Percentiles rank a stretch among this genome's conserved stretches.
phyloP scores from a whole-genome alignment of 2,329 filamentous ascomycete species.

The Cordyceps cicadae region DNA sequence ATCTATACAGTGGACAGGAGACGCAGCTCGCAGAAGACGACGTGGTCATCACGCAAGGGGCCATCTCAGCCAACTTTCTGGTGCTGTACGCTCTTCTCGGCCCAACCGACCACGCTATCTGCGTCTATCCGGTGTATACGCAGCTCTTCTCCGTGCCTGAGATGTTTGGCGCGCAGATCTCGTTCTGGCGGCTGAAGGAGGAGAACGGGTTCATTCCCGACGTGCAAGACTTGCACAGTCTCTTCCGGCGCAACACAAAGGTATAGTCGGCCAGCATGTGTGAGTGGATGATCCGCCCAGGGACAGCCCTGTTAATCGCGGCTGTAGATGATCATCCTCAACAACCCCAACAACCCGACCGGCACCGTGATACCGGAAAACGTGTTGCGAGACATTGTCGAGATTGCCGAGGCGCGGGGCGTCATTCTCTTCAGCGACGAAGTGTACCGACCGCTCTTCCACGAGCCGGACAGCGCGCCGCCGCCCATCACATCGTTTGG shows the following conservation, averaged over 20 bases:
- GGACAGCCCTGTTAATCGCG: neutral
- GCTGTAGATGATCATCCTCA: slow-evolving; percentile 39
- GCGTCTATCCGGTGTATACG: slow-evolving; percentile 80
- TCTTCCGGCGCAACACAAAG: slow-evolving; percentile 64
- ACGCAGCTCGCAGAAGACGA: slow-evolving; percentile 44
- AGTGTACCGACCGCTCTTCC: slow-evolving; percentile 78
- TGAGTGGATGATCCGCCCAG: slow-evolving; percentile 17
- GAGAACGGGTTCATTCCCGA: slow-evolving; percentile 60
- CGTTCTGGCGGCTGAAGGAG: slow-evolving; percentile 62
- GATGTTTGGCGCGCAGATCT: slow-evolving; percentile 68
- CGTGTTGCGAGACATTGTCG: slow-evolving; percentile 52
- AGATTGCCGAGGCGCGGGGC: slow-evolving; percentile 51
- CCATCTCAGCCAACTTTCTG: slow-evolving; percentile 80
- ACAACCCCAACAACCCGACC: slow-evolving; percentile 79
- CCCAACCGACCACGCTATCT: slow-evolving; percentile 74
- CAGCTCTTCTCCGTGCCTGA: slow-evolving; percentile 70
- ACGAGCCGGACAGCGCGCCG: slow-evolving; percentile 45
- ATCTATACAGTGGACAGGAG: slow-evolving; percentile 53
- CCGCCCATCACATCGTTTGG: slow-evolving; percentile 64
- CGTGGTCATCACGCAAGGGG: slow-evolving; percentile 69
- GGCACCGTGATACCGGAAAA: slow-evolving; percentile 59
- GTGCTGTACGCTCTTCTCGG: slow-evolving; percentile 63
- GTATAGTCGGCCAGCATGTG: slow-evolving; percentile 27
- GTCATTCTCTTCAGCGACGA: slow-evolving; percentile 70
- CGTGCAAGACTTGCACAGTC: slow-evolving; percentile 52